Conservation (phyloP, 176 grass and related monocot species). For the Phyllostachys edulis region DNA sequence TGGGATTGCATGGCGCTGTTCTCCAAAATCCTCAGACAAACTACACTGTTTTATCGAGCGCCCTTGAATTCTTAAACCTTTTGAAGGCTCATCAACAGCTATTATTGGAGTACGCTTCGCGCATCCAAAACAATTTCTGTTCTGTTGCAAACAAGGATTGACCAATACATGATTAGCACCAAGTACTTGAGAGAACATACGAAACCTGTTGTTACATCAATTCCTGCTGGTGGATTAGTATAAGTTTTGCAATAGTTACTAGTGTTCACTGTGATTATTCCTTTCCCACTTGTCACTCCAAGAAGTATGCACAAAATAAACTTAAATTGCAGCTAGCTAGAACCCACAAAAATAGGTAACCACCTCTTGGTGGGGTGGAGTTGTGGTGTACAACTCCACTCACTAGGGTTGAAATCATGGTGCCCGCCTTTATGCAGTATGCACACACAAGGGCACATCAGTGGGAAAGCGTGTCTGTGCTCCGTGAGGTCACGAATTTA, state of each 20-base stretch:
- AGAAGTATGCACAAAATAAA: background rate
- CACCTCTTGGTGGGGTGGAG: background rate
- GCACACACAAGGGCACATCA: background rate
- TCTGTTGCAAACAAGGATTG: conserved; percentile 87
- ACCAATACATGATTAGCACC: conserved; percentile 56
- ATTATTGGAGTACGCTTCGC: conserved; percentile 73
- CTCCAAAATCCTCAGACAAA: conserved; percentile 96
- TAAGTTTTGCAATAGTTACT: background rate
- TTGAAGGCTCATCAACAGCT: conserved; percentile 91
- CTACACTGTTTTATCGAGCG: conserved; percentile 52
- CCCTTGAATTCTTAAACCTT: conserved; percentile 91
- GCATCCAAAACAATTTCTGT: conserved; percentile 97
- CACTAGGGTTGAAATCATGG: background rate
- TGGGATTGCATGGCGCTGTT: conserved; percentile 75
- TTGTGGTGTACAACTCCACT: background rate
- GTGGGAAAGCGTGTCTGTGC: background rate
- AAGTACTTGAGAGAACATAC: conserved; percentile 7
- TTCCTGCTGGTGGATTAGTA: background rate
- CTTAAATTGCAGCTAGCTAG: background rate
- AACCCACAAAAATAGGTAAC: background rate
- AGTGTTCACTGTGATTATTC: background rate
- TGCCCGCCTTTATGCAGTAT: too few relatives aligned
- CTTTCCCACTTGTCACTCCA: background rate
- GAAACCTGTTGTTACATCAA: background rate
- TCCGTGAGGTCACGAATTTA: background rate